These are phyloP conservation scores for Elaeagnus macrophylla DNA, from an alignment of 306 rosid species.

Conservation along the genomic window DNA sequence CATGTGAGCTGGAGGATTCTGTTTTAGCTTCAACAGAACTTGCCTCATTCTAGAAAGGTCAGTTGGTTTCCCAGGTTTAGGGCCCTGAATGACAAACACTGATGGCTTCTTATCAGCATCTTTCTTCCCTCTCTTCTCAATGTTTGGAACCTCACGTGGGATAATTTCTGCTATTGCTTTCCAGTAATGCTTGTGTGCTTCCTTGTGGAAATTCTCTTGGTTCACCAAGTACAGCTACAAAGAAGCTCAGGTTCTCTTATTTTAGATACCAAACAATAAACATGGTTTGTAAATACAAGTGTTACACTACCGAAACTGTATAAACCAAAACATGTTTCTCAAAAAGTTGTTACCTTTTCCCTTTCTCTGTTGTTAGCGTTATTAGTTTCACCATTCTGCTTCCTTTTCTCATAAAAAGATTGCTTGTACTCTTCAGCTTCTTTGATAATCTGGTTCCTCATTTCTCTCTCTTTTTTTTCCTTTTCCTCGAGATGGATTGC, in stretches of 20 bases:
- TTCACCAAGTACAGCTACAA: slow-evolving; percentile 51
- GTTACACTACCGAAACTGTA: background rate
- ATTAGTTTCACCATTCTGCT: slow-evolving; percentile 60
- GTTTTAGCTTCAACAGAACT: slow-evolving; percentile 67
- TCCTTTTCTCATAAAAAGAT: slow-evolving; percentile 73
- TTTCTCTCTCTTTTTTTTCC: slow-evolving; percentile 69
- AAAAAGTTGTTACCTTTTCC: slow-evolving; percentile 53
- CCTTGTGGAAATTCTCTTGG: slow-evolving; percentile 96
- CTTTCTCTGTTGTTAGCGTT: slow-evolving; percentile 62
- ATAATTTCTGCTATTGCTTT: slow-evolving; percentile 87
- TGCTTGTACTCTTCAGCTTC: slow-evolving; percentile 81
- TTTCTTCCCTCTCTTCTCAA: slow-evolving; percentile 92
- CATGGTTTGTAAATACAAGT: slow-evolving; percentile 3
- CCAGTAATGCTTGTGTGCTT: slow-evolving; percentile 87
- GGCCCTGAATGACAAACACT: slow-evolving; percentile 61
- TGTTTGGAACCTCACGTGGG: slow-evolving; percentile 79
- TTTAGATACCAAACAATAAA: slow-evolving; percentile 11
- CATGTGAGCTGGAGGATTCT: slow-evolving; percentile 80
- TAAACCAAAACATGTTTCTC: background rate
- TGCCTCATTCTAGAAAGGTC: slow-evolving; percentile 89
- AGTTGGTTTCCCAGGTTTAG: slow-evolving; percentile 92
- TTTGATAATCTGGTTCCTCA: slow-evolving; percentile 71
- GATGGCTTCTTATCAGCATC: slow-evolving; percentile 70
- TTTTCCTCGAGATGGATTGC: slow-evolving; percentile 74
- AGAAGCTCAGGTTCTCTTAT: slow-evolving; percentile 10